Evolutionary conservation across 2,329 filamentous ascomycete species (phyloP), one percentile per base, ranked within the genome.

Genomic region (Didymellaceae sp.): DNA sequence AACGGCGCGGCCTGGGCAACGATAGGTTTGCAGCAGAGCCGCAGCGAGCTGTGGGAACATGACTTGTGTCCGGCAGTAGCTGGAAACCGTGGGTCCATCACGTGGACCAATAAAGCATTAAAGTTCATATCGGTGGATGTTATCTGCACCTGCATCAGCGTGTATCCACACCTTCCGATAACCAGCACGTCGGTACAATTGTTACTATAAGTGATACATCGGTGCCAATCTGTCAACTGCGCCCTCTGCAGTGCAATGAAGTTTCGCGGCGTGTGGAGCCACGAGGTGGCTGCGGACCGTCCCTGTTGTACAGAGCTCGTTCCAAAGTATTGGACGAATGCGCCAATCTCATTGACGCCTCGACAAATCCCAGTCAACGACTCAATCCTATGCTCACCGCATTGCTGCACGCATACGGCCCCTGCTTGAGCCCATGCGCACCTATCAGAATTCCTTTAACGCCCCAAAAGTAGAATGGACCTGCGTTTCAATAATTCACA

Each of bases 401-500:
- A 44, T 52, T 18, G 42, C 30, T 37, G 35, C 25, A 30, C 25
- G n/a, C 37, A 31, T 24, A 42, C 6, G 18, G 16, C 32, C 26
- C 37, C 44, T 62, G 44, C 60, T 53, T 58, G 59, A 41, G 57
- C 39, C 47, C 52, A 63, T 61, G 59, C 58, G 55, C 25, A 30
- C 41, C 53, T 54, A 49, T 58, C 47, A 40, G 18, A 56, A 63
- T 55, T 43, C 39, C 34, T 35, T 49, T 28, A 58, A 48, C 45
- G 50, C 49, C 43, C 57, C 42, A 45, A 59, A 61, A 55, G 55
- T 58, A 42, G 53, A 49, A 45, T 40, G 47, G 32, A 56, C 59
- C 58, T 63, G 66, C 63, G 63, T 64, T 43, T 41, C 61, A 59
- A 66, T 65, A 66, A 11, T 60, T 66, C 56, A 70, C 35, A 74